phyloP scores from a whole-genome alignment of 106 monocot genomes.

The Gastrodia elata region DNA sequence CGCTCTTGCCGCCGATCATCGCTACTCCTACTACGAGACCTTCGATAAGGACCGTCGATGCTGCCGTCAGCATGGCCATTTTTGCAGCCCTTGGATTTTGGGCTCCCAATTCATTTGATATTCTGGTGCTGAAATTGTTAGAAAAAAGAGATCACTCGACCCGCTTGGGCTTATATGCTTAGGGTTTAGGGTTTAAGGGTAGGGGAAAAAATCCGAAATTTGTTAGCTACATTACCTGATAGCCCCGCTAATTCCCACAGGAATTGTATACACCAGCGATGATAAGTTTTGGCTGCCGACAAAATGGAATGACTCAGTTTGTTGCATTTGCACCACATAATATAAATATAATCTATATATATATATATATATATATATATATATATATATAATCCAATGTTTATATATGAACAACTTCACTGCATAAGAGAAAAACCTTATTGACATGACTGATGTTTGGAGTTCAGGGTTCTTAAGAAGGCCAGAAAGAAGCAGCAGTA shows the following conservation, averaged over 20 bases:
- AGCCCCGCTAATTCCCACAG: constrained; percentile 8
- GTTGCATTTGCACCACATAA: background rate
- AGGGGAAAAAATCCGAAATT: background rate
- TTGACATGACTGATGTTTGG: constrained; percentile 26
- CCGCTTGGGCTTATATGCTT: too few species aligned
- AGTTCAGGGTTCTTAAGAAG: constrained; percentile 28
- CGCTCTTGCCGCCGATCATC: constrained; percentile 8
- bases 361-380: too few species aligned
- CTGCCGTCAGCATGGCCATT: constrained; percentile 8
- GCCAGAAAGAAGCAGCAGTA: constrained; percentile 22
- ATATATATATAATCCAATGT: too few species aligned
- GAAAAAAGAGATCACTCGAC: background rate
- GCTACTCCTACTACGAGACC: constrained; percentile 4
- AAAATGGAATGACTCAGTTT: background rate
- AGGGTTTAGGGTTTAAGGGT: background rate
- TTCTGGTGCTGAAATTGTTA: constrained; percentile 16
- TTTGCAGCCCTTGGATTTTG: constrained; percentile 17
- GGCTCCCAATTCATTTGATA: constrained; percentile 40
- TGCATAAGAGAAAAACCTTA: constrained; percentile 5
- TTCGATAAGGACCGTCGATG: constrained; percentile 7
- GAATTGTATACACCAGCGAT: constrained; percentile 19
- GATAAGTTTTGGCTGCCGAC: constrained; percentile 26
- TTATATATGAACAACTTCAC: too few species aligned
- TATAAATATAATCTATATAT: too few species aligned
- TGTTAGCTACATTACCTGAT: constrained; percentile 15